A percentile compares a stretch with the other conserved stretches of the same genome.
Evolutionary conservation across 1,284 basidiomycete species (phyloP).

Genomic region (Trametes sp.): DNA sequence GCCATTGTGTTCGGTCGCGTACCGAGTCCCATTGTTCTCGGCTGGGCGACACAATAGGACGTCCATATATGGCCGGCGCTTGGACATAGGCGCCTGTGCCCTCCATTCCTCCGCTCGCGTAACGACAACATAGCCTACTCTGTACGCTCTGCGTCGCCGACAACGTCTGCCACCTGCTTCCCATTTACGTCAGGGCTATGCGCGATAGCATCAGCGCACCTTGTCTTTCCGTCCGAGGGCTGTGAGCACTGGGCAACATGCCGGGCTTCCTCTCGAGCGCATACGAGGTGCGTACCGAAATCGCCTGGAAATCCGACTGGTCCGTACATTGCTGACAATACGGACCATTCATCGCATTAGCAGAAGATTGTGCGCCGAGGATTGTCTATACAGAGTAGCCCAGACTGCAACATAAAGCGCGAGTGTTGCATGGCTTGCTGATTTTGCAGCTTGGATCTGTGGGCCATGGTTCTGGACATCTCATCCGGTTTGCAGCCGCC

Average conservation of each 20-base stretch:
- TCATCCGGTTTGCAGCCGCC: too few species aligned
- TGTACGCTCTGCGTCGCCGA: conserved; percentile 5
- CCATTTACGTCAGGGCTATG: conserved; percentile 10
- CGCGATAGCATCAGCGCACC: not conserved
- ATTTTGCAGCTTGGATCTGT: too few species aligned
- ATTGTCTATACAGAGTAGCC: too few species aligned
- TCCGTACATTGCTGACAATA: too few species aligned
- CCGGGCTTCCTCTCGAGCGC: too few species aligned
- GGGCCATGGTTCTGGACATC: too few species aligned
- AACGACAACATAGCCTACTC: conserved; percentile 3
- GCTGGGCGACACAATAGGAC: conserved; percentile 23
- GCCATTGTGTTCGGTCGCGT: conserved; percentile 37
- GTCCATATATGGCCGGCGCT: conserved; percentile 19
- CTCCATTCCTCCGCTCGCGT: conserved; percentile 1
- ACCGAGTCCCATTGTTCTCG: conserved; percentile 27
- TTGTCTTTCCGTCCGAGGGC: not conserved
- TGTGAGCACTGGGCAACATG: not conserved
- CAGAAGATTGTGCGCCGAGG: too few species aligned
- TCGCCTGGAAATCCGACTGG: too few species aligned
- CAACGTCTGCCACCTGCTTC: conserved; percentile 7
- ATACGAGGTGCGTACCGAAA: too few species aligned
- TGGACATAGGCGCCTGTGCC: conserved; percentile 3
- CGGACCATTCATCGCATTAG: too few species aligned
- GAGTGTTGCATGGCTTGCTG: too few species aligned
- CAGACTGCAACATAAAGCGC: too few species aligned